phyloP scores from a whole-genome alignment of 2,329 filamentous ascomycete genomes.

The Botrytis sinoallii region DNA sequence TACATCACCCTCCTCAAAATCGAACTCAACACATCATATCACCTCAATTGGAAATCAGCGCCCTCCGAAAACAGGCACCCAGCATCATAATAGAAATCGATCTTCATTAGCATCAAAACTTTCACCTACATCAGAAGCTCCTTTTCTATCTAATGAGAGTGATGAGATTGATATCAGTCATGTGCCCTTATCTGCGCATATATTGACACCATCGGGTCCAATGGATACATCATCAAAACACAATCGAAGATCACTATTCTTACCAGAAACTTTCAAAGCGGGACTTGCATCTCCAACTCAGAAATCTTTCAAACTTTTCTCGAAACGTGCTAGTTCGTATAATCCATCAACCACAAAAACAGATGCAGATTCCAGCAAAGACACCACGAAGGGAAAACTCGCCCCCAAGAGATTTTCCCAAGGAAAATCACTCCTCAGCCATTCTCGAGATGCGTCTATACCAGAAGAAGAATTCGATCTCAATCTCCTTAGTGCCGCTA shows the following conservation, averaged over 20 bases:
- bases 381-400: neutral
- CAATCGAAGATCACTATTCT: slow-evolving; percentile 18
- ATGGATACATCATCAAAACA: slow-evolving; percentile 12
- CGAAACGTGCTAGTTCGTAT: slow-evolving; percentile 3
- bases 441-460: slow-evolving; percentile 28
- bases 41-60: neutral
- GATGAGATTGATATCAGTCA: slow-evolving; percentile 33
- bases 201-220: neutral
- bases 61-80: neutral
- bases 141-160: neutral
- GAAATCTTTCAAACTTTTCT: neutral
- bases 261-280: slow-evolving; percentile 27
- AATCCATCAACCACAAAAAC: neutral
- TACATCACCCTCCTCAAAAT: neutral
- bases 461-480: slow-evolving; percentile 36
- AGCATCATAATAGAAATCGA: neutral
- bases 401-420: slow-evolving; percentile 22
- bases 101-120: neutral
- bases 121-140: neutral
- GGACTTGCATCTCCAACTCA: slow-evolving; percentile 24
- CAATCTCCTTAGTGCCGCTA: slow-evolving; percentile 31
- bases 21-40: neutral
- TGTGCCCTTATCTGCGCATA: slow-evolving; percentile 24
- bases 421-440: slow-evolving; percentile 28
- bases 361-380: neutral